Evolutionary conservation across 169 alveolate species (phyloP).

Genomic region (Babesia gibsoni): DNA sequence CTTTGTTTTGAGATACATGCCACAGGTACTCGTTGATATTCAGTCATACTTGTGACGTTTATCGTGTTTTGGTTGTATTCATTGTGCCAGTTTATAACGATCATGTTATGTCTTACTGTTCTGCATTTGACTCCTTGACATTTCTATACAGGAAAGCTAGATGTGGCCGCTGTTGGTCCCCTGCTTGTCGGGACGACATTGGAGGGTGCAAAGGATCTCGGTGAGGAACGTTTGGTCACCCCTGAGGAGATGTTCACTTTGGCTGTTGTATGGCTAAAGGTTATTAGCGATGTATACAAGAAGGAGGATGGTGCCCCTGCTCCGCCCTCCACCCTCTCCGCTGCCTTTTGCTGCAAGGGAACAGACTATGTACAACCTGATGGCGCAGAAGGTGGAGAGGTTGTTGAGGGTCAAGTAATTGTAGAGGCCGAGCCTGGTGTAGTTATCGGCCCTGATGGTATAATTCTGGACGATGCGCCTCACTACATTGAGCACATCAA

Average conservation of each 20-base stretch:
- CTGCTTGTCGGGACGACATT: constrained; percentile 63
- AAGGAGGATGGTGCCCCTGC: not conserved
- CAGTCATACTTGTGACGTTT: not conserved
- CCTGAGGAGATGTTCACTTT: constrained; percentile 75
- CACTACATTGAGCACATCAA: constrained; percentile 38
- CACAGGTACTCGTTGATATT: no score
- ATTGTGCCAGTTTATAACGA: not conserved
- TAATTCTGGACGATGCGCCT: constrained; percentile 50
- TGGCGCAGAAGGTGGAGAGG: constrained; percentile 5
- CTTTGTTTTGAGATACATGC: no score
- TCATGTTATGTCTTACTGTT: not conserved
- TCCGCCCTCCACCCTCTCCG: not conserved
- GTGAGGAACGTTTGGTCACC: constrained; percentile 67
- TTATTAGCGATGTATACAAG: constrained; percentile 72
- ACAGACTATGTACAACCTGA: not conserved
- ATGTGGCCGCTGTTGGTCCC: constrained; percentile 55
- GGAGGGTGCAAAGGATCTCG: constrained; percentile 57
- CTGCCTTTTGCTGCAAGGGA: not conserved
- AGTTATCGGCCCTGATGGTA: constrained; percentile 29
- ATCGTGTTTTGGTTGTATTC: not conserved
- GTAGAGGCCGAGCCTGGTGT: constrained; percentile 37
- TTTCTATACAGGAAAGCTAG: constrained; percentile 67
- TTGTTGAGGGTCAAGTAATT: not conserved
- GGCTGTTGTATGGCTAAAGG: constrained; percentile 78
- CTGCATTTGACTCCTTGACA: not conserved